phyloP scores from a whole-genome alignment of 768 basidiomycete species.

The Boletellus ananas region DNA sequence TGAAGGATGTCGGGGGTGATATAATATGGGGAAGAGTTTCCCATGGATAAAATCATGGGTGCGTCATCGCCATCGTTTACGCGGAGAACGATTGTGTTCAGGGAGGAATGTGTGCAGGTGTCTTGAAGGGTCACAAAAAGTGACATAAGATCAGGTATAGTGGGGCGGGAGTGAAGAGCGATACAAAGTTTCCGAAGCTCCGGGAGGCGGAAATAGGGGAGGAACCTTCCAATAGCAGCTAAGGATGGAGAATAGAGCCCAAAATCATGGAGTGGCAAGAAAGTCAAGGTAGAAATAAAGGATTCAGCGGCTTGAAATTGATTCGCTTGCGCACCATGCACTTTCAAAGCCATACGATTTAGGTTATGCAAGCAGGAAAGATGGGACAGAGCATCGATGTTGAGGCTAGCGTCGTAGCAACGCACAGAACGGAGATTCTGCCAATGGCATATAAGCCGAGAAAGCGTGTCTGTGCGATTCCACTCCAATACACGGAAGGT shows the following conservation, averaged over 20 bases:
- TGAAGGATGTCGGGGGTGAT: no score
- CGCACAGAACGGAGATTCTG: no score
- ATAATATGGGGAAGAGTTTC: not conserved
- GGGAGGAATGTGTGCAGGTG: not conserved
- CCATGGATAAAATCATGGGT: no score
- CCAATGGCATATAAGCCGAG: slow-evolving; percentile 7
- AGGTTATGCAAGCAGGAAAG: no score
- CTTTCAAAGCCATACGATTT: no score
- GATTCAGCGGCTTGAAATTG: no score
- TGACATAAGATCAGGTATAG: not conserved
- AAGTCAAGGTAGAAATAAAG: no score
- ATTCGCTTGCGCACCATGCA: no score
- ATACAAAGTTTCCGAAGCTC: not conserved
- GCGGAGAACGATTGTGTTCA: not conserved
- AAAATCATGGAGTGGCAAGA: not conserved
- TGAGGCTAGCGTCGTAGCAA: no score
- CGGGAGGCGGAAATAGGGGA: not conserved
- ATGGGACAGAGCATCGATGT: no score
- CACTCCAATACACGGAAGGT: not conserved
- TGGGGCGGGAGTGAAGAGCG: not conserved
- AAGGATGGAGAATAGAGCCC: not conserved
- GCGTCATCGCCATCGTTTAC: not conserved
- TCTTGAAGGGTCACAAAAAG: slow-evolving; percentile 4
- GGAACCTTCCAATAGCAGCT: not conserved
- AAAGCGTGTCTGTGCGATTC: not conserved